Base-by-base conservation (phyloP, 2,329 filamentous ascomycete genomes). In the Aspergillus luchuensis region DNA sequence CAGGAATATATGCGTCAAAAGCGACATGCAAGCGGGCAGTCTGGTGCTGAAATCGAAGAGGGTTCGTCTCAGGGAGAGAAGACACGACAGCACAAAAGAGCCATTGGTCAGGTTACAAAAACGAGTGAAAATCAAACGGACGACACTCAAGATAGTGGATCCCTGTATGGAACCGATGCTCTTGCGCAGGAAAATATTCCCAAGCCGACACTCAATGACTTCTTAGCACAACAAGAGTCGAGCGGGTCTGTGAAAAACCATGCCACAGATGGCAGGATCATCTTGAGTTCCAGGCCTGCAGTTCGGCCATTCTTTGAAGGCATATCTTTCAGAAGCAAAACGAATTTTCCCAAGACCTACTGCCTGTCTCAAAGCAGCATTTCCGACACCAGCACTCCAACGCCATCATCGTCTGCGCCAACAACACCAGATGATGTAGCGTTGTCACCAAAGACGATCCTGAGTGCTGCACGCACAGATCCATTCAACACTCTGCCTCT, bases 1-100 rank as follows among this genome's bases (percentile, higher is more conserved):
- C 74, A 78, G 60, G 75, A 79, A 54, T 77, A 73, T 62, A 76
- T 78, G 68, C 74, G 74, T 19, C 74, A 77, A 49, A 78, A 77
- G 57, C 67, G 59, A 8, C 60, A 66, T 6, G 66, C 63, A 45
- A 64, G 65, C 7, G 64, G 62, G 41, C 65, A 68, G 41, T 15
- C 56, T 17, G 30, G 47, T 30, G 36, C 39, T 13, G 50, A 52
- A 8, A 8, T 5, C 36, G 55, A 45, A 21, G 49, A 56, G 6
- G 5, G 47, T 21, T 63, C 63, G 25, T 63, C 67, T 25, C 41
- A 47, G 21, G 58, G 25, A 50, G 30, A 58, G 3, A 66, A 64
- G 41, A 62, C 59, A 30, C 61, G 63, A 15, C 62, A 65, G 17
- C 64, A 48, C 51, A 5, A 51, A 15, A 60, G 48, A 19, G 17